Conservation (phyloP, 2,329 filamentous ascomycete genomes). For the Xylariaceae sp. region DNA sequence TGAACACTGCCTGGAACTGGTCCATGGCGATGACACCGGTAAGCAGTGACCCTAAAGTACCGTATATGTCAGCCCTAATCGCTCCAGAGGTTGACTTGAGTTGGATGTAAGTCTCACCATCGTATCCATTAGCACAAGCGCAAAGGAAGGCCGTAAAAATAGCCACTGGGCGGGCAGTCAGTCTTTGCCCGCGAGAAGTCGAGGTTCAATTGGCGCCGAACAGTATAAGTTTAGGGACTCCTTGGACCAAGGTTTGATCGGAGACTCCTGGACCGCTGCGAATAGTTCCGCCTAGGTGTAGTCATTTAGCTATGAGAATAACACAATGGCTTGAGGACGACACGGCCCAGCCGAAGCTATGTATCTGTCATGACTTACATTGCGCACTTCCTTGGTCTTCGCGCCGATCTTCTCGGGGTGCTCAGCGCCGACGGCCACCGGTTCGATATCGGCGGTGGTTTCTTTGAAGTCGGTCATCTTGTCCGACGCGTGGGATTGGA, state of each 20-base stretch:
- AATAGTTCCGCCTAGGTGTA: constrained; percentile 40
- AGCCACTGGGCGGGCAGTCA: constrained; percentile 29
- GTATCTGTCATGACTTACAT: constrained; percentile 27
- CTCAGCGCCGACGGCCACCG: constrained; percentile 23
- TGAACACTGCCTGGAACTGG: constrained; percentile 37
- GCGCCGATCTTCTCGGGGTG: constrained; percentile 32
- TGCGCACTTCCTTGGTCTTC: constrained; percentile 38
- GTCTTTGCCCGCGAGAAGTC: not conserved
- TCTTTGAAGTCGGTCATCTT: constrained; percentile 9
- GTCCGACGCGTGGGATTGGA: not conserved
- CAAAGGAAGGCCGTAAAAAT: constrained; percentile 43
- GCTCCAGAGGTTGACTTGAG: not conserved
- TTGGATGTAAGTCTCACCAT: constrained; percentile 30
- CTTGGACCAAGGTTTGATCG: constrained; percentile 39
- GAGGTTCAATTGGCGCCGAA: constrained; percentile 15
- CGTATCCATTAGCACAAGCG: constrained; percentile 44
- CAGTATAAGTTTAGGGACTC: constrained; percentile 39
- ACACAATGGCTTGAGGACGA: not conserved
- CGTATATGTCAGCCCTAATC: constrained; percentile 8
- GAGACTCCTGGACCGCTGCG: constrained; percentile 41
- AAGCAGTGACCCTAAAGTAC: constrained; percentile 37
- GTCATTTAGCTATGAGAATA: not conserved
- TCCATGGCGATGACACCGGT: constrained; percentile 41
- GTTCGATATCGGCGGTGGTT: constrained; percentile 15
- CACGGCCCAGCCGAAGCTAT: not conserved